phyloP scores from a whole-genome alignment of 129 eudicot species.

The Chrysanthemum seticuspe region DNA sequence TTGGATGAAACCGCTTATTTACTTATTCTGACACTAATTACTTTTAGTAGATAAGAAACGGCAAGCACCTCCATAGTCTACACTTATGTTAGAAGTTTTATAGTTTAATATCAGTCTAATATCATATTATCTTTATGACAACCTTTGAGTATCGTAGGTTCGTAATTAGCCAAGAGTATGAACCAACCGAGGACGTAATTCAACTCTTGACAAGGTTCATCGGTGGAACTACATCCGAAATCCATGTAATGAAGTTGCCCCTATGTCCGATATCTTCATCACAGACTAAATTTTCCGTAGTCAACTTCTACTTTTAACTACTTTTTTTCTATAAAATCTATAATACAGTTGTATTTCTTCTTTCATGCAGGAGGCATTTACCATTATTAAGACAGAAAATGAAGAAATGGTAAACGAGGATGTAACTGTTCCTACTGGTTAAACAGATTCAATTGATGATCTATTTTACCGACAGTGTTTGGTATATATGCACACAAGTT shows the following conservation, averaged over 20 bases:
- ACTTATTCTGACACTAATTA: no score
- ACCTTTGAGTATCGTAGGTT: no score
- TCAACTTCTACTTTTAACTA: no score
- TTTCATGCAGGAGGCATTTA: no score
- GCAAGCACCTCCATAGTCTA: no score
- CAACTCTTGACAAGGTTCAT: constrained; percentile 42
- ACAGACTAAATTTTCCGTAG: constrained; percentile 6
- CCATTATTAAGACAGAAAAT: constrained; percentile 29
- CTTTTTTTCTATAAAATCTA: no score
- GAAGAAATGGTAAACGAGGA: constrained; percentile 19
- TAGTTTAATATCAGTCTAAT: no score
- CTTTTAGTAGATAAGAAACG: no score
- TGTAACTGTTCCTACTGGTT: constrained; percentile 2
- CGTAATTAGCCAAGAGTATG: constrained; percentile 6
- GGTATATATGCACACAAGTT: constrained; percentile 37
- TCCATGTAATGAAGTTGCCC: constrained; percentile 41
- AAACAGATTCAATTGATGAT: constrained; percentile 43
- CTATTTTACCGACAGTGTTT: constrained; percentile 83
- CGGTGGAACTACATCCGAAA: constrained; percentile 57
- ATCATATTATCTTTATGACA: no score
- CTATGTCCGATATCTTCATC: neutral
- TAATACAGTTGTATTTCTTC: no score
- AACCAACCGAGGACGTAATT: constrained; percentile 47
- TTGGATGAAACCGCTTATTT: no score
- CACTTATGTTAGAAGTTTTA: no score